phyloP scores from a whole-genome alignment of 352 stramenopile genomes.

The Pythium guiyangense region DNA sequence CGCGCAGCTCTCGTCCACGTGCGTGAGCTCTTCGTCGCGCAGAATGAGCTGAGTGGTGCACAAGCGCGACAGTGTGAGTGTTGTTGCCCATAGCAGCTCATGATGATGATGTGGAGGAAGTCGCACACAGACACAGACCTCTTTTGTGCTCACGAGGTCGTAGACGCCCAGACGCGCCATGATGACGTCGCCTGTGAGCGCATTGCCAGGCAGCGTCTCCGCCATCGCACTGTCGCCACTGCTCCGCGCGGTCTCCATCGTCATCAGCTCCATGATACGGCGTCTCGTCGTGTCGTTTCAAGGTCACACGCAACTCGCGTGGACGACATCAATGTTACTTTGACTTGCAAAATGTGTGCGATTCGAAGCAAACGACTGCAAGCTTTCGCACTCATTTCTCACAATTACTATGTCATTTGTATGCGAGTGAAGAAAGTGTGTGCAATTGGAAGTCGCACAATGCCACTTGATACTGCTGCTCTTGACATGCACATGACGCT shows the following conservation, averaged over 20 bases:
- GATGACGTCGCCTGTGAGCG: constrained; percentile 45
- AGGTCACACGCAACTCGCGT: too few species aligned
- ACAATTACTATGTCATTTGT: too few species aligned
- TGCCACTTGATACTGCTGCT: too few species aligned
- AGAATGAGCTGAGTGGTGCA: constrained; percentile 51
- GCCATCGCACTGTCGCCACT: background rate
- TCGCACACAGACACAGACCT: constrained; percentile 26
- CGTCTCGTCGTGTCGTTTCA: too few species aligned
- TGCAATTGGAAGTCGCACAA: too few species aligned
- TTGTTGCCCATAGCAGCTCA: background rate
- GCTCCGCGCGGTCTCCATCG: too few species aligned
- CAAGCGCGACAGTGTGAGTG: background rate
- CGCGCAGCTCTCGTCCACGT: constrained; percentile 49
- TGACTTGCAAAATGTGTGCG: too few species aligned
- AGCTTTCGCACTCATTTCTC: too few species aligned
- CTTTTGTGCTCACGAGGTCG: constrained; percentile 53
- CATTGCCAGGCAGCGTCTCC: background rate
- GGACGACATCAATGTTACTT: too few species aligned
- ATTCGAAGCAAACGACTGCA: too few species aligned
- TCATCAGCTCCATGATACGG: too few species aligned
- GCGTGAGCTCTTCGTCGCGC: constrained; percentile 49
- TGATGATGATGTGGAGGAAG: background rate
- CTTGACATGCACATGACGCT: background rate
- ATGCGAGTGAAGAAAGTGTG: too few species aligned
- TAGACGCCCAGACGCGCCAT: constrained; percentile 57